A percentile compares a stretch with the other conserved stretches of the same genome.
Evolutionary conservation across 176 grass and related monocot genomes (phyloP).

Genomic region (Hordeum vulgare): DNA sequence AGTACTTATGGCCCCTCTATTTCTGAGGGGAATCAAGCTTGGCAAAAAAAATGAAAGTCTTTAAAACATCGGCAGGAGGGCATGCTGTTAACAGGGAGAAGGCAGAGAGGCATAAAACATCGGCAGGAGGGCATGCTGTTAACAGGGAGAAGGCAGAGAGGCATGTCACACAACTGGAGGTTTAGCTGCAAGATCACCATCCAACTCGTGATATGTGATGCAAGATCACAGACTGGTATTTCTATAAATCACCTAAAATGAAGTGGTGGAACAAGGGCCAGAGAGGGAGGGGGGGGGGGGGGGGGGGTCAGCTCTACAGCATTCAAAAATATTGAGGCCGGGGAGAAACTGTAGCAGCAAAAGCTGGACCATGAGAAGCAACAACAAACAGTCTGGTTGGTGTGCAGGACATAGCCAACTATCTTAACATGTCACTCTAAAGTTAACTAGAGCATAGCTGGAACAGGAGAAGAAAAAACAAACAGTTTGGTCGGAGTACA

Average conservation of each 20-base stretch:
- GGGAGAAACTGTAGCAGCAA: constrained; percentile 16
- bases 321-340: constrained; percentile 59
- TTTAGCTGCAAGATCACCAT: not conserved
- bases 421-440: no score
- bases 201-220: not conserved
- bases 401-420: not conserved
- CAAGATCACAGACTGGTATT: not conserved
- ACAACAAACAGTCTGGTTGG: not conserved
- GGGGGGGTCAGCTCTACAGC: constrained; percentile 68
- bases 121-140: not conserved
- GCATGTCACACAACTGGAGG: constrained; percentile 61
- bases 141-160: constrained; percentile 35
- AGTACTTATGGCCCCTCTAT: no score
- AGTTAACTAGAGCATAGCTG: no score
- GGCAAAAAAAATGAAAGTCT: no score
- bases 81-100: no score
- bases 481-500: no score
- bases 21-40: no score
- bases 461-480: no score
- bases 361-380: not conserved
- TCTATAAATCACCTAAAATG: constrained; percentile 28
- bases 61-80: no score
- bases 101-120: not conserved
- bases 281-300: no score
- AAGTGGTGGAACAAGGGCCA: constrained; percentile 67